Percentiles rank a stretch among this genome's conserved stretches.
Evolutionary conservation across 306 rosid species (phyloP).

Genomic region (Psophocarpus tetragonolobus): DNA sequence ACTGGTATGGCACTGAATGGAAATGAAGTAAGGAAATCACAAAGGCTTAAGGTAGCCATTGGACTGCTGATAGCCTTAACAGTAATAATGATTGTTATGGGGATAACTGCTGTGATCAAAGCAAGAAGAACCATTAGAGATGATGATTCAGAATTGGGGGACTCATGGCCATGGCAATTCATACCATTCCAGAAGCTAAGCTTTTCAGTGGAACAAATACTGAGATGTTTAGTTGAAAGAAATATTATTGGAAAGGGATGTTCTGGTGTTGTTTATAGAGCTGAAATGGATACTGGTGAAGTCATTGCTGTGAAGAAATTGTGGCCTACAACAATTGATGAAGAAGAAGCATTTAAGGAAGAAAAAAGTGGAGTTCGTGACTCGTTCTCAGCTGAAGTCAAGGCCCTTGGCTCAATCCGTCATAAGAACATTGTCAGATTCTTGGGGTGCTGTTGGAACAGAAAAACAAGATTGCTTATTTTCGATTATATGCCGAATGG

Average conservation of each 20-base stretch:
- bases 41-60: constrained; percentile 71
- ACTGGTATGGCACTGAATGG: constrained; percentile 43
- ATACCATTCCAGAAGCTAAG: constrained; percentile 93
- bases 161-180: constrained; percentile 89
- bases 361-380: constrained; percentile 76
- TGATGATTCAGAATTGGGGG: constrained; percentile 80
- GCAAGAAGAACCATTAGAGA: constrained; percentile 58
- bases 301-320: constrained; percentile 94
- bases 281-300: constrained; percentile 71
- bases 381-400: constrained; percentile 83
- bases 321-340: constrained; percentile 70
- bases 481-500: constrained; percentile 97
- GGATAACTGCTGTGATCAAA: constrained; percentile 74
- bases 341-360: constrained; percentile 50
- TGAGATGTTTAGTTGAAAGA: constrained; percentile 70
- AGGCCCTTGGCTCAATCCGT: constrained; percentile 81
- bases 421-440: constrained; percentile 93
- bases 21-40: constrained; percentile 44
- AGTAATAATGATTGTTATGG: constrained; percentile 69
- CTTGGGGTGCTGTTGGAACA: constrained; percentile 86
- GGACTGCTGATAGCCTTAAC: constrained; percentile 71
- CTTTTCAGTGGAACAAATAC: constrained; percentile 72
- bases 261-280: constrained; percentile 88
- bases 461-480: constrained; percentile 73
- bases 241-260: constrained; percentile 92